Percentiles rank a stretch among this genome's conserved stretches.
Evolutionary conservation across 345 rosid species (phyloP).

Genomic region (Citrus sinensis): DVS_A1.0 CM039161.1:23450501-23451000

Average conservation of each 20-base stretch:
- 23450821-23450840: background rate
- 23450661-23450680: too few species aligned
- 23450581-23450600: too few species aligned
- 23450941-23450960: constrained; percentile 6
- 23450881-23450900: background rate
- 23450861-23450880: background rate
- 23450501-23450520: too few species aligned
- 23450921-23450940: background rate
- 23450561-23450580: too few species aligned
- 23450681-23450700: background rate
- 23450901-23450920: background rate
- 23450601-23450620: too few species aligned
- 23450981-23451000: constrained; percentile 12
- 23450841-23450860: background rate
- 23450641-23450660: too few species aligned
- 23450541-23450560: too few species aligned
- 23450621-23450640: too few species aligned
- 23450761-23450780: too few species aligned
- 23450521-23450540: too few species aligned
- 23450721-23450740: background rate
- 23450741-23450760: background rate
- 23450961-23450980: constrained; percentile 10
- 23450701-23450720: background rate
- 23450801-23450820: background rate
- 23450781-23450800: too few species aligned